Evolutionary conservation across 164 flowering plant genomes (phyloP).

Genomic region (Stephania yunnanensis): DNA sequence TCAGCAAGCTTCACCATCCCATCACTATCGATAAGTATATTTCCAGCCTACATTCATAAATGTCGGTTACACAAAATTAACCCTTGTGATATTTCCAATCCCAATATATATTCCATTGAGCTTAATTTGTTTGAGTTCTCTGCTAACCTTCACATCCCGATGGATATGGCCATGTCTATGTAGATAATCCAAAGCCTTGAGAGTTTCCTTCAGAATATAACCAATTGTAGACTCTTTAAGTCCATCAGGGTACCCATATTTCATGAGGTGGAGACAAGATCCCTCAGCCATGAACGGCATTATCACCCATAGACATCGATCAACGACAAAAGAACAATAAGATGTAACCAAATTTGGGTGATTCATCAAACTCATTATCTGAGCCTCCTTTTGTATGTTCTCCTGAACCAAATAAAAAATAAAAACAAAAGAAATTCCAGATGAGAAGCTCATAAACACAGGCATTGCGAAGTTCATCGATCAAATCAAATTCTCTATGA

Average conservation of each 20-base stretch:
- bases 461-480: background rate
- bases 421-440: background rate
- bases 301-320: constrained; percentile 70
- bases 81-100: background rate
- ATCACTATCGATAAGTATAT: constrained; percentile 59
- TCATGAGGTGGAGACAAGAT: constrained; percentile 86
- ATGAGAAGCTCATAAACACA: background rate
- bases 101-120: background rate
- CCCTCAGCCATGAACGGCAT: constrained; percentile 93
- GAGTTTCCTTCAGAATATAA: constrained; percentile 21
- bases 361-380: constrained; percentile 82
- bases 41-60: constrained; percentile 61
- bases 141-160: constrained; percentile 28
- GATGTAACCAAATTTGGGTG: constrained; percentile 77
- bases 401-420: constrained; percentile 35
- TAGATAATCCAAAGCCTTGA: constrained; percentile 28
- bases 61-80: background rate
- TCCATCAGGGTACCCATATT: constrained; percentile 41
- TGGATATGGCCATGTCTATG: constrained; percentile 30
- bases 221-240: constrained; percentile 23
- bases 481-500: background rate
- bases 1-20: constrained; percentile 79
- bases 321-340: constrained; percentile 78
- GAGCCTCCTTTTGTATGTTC: constrained; percentile 77
- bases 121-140: background rate